Conservation (phyloP, 768 basidiomycete genomes). For the Suillus clintonianus region DNA sequence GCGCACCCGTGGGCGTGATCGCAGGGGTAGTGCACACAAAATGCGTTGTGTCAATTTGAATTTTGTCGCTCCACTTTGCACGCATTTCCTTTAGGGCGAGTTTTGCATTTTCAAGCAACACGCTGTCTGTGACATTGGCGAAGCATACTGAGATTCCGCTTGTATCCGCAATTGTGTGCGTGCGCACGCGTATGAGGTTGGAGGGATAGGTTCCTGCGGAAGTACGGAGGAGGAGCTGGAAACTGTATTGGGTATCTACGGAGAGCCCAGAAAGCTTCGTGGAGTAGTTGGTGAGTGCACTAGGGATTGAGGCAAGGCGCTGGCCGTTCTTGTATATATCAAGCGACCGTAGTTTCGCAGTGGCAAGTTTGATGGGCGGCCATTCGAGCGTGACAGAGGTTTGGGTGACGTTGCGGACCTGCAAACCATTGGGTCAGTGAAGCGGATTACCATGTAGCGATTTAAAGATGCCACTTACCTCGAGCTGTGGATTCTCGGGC, state of each 20-base stretch:
- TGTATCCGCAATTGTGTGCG: conserved; percentile 94
- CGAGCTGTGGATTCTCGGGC: conserved; percentile 74
- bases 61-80: conserved; percentile 88
- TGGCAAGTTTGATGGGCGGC: conserved; percentile 83
- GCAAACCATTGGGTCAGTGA: conserved; percentile 5
- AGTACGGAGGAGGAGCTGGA: conserved; percentile 92
- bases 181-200: conserved; percentile 78
- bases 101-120: conserved; percentile 80
- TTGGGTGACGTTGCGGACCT: conserved; percentile 94
- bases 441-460: neutral
- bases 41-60: conserved; percentile 98
- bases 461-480: conserved; percentile 45
- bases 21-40: conserved; percentile 95
- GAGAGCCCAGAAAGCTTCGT: conserved; percentile 85
- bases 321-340: conserved; percentile 93
- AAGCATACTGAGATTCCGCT: conserved; percentile 96
- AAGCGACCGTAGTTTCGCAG: conserved; percentile 81
- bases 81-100: conserved; percentile 81
- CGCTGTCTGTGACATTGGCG: conserved; percentile 80
- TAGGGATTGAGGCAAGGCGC: conserved; percentile 84
- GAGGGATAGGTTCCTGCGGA: conserved; percentile 90
- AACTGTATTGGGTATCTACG: conserved; percentile 83
- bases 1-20: conserved; percentile 59
- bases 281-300: conserved; percentile 80
- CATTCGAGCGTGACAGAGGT: conserved; percentile 97